phyloP scores from a whole-genome alignment of 1,284 basidiomycete genomes.

The Mrakiaceae sp. region DNA sequence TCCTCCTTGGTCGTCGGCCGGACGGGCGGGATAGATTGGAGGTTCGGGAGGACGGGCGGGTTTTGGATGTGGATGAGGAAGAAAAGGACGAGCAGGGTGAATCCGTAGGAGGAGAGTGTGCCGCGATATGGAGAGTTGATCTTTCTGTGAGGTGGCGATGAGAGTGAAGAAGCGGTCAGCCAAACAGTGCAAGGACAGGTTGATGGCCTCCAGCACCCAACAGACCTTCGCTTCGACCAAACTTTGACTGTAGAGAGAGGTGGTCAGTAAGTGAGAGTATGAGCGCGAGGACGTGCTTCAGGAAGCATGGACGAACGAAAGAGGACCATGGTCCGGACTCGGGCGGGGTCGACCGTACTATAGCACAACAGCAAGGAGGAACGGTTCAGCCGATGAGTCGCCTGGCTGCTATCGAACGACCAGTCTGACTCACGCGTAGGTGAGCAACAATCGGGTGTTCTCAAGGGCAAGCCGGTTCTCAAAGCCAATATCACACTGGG shows the following conservation, averaged over 20 bases:
- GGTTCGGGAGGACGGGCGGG: slow-evolving; percentile 80
- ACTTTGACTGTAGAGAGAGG: slow-evolving; percentile 64
- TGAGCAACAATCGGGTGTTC: slow-evolving; percentile 90
- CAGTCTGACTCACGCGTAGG: slow-evolving; percentile 53
- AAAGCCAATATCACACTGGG: slow-evolving; percentile 86
- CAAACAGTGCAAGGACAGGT: not conserved
- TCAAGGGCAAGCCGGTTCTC: slow-evolving; percentile 94
- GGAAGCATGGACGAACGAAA: slow-evolving; percentile 56
- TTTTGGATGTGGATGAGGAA: slow-evolving; percentile 95
- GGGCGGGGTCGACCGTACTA: slow-evolving; percentile 77
- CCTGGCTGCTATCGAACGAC: not conserved
- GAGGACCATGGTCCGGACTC: slow-evolving; percentile 85
- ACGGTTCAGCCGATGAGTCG: not conserved
- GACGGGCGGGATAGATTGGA: slow-evolving; percentile 76
- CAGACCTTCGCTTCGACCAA: slow-evolving; percentile 87
- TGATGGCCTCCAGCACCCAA: not conserved
- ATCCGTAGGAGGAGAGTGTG: slow-evolving; percentile 93
- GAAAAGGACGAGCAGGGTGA: slow-evolving; percentile 93
- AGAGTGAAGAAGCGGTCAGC: not conserved
- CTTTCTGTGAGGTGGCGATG: slow-evolving; percentile 46
- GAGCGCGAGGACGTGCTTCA: too few relatives aligned
- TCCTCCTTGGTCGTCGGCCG: slow-evolving; percentile 60
- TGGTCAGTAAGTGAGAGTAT: too few relatives aligned
- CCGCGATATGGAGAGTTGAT: slow-evolving; percentile 97
- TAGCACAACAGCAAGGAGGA: not conserved